Evolutionary conservation across 495 filamentous ascomycete species (phyloP).

Genomic region (Xylaria sp.): DNA sequence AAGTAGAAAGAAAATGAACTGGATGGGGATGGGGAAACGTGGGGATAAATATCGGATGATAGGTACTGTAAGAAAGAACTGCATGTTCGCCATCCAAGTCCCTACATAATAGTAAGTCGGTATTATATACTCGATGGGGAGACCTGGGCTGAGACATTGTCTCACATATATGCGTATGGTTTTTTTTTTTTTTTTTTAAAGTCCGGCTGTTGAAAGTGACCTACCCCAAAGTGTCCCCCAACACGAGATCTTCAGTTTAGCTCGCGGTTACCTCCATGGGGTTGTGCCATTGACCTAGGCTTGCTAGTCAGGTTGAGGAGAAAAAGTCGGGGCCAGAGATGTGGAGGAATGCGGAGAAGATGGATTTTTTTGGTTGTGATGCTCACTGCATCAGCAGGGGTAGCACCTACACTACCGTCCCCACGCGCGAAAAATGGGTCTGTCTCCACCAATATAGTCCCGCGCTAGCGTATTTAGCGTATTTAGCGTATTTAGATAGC

Average conservation of each 20-base stretch:
- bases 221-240: neutral
- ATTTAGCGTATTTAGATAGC: neutral
- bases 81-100: no score
- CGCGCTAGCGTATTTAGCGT: neutral
- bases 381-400: conserved; percentile 1
- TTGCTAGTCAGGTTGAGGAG: neutral
- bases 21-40: neutral
- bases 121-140: neutral
- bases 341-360: conserved; percentile 15
- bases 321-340: neutral
- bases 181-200: no score
- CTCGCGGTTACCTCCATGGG: neutral
- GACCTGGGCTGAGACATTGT: neutral
- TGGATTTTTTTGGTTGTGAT: no score
- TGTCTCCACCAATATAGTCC: neutral
- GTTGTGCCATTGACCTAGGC: neutral
- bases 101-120: no score
- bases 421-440: conserved; percentile 2
- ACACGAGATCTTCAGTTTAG: neutral
- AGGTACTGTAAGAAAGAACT: neutral
- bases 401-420: neutral
- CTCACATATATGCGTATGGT: no score
- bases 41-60: conserved; percentile 13
- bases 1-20: neutral
- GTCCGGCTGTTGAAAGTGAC: neutral